Conservation (phyloP, 345 rosid genomes). For the Ailanthus altissimus region DNA sequence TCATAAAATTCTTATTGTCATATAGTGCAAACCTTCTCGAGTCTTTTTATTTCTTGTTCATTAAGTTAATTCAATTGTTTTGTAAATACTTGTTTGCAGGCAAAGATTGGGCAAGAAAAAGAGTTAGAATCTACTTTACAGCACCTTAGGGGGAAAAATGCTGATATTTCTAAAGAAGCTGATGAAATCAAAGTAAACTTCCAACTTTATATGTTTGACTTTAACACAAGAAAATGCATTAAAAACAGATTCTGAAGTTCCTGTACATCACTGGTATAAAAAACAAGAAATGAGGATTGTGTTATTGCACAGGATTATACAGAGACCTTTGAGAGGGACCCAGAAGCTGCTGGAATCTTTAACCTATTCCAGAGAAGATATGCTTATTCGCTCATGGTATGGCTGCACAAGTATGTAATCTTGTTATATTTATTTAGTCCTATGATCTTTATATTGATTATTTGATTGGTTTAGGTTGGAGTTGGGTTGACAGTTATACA, state of each 20-base stretch:
- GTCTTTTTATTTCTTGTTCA: too few species aligned
- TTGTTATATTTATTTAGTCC: background rate
- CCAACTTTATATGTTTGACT: background rate
- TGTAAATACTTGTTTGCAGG: conserved; percentile 29
- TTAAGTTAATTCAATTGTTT: too few species aligned
- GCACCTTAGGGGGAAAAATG: conserved; percentile 47
- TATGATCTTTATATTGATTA: background rate
- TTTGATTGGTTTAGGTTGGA: conserved; percentile 41
- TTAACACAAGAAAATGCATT: background rate
- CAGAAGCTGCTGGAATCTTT: conserved; percentile 31
- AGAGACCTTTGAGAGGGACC: conserved; percentile 31
- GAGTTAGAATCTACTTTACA: conserved; percentile 47
- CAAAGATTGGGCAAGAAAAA: conserved; percentile 42
- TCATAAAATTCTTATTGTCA: too few species aligned
- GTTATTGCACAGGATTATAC: conserved; percentile 39
- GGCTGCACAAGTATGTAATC: background rate
- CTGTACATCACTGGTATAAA: background rate
- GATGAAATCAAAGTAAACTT: conserved; percentile 26
- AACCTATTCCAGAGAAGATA: conserved; percentile 63
- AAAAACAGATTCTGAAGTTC: too few species aligned
- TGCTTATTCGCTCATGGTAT: conserved; percentile 50
- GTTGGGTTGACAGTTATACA: conserved; percentile 63
- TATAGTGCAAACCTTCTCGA: too few species aligned
- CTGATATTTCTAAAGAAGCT: conserved; percentile 51
- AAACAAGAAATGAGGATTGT: background rate